These are phyloP conservation scores for Prototheca wickerhamii DNA, from an alignment of 163 green algal species.

Conservation along the genomic window DNA sequence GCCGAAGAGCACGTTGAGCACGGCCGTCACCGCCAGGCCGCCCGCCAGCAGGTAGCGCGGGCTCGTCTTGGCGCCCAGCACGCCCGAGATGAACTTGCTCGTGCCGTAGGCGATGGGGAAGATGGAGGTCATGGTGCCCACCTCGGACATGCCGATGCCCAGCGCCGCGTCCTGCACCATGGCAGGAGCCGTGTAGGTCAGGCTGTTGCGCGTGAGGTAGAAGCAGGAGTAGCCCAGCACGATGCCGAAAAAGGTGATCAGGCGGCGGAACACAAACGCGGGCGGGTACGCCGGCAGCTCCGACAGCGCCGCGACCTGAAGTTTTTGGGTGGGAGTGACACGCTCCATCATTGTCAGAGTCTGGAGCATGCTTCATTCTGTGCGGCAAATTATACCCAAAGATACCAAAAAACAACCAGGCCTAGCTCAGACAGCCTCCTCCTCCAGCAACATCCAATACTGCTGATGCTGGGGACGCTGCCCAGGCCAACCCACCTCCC, in stretches of 20 bases:
- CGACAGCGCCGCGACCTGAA: not conserved
- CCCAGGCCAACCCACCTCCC: too few relatives aligned
- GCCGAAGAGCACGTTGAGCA: constrained; percentile 85
- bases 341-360: too few relatives aligned
- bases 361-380: too few relatives aligned
- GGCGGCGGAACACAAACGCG: constrained; percentile 33
- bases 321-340: too few relatives aligned
- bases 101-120: constrained; percentile 91
- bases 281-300: constrained; percentile 22
- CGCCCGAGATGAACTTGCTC: constrained; percentile 85
- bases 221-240: constrained; percentile 66
- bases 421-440: too few relatives aligned
- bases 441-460: too few relatives aligned
- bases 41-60: constrained; percentile 73
- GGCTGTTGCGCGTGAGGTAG: constrained; percentile 84
- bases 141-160: constrained; percentile 78
- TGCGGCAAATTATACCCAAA: too few relatives aligned
- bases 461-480: too few relatives aligned
- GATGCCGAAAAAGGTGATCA: constrained; percentile 46
- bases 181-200: constrained; percentile 88
- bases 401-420: too few relatives aligned
- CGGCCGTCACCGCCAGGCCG: constrained; percentile 77
- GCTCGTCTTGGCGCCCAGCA: constrained; percentile 76
- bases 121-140: constrained; percentile 85
- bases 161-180: constrained; percentile 83